Evolutionary conservation across 495 filamentous ascomycete species (phyloP), one percentile per base, ranked within the genome.

Genomic region (Lophiostoma macrostomum): DNA sequence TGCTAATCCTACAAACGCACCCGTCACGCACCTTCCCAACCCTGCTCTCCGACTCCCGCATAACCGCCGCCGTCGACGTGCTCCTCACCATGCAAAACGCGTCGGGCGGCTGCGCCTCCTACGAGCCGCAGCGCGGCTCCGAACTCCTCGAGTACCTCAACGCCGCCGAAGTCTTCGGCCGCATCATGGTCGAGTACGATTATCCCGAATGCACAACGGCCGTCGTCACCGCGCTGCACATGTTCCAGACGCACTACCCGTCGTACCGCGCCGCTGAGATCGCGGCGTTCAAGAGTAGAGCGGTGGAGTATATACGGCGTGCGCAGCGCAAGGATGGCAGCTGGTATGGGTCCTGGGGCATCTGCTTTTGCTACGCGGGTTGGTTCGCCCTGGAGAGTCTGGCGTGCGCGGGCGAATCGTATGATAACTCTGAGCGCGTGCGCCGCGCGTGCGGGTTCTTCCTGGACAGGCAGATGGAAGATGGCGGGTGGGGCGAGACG

Each of bases 171-270:
- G 91, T 98, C 0, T 98, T 98, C 64, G 94, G 91, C 13, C 79
- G 83, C 11, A 97, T 98, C 67, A 97, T 98, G 93, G 84, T 97
- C 30, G 89, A 95, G 55, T 98, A 97, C 67, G 90, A 95, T 63
- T 95, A 97, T 59, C 91, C 91, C 0, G 93, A 98, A 67, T 98
- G 94, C 70, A 97, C 93, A 1, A 96, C 94, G 1, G 91, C 93
- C 2, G 87, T 89, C 4, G 86, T 97, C n/a, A 95, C 90, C 2
- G 89, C 86, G 0, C 76, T 98, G 0, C 85, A 82, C 0, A 74
- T 91, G 4, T 98, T 97, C 74, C 77, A 78, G 53, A 81, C 86
- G 56, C 80, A 84, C 63, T 88, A 89, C 71, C 91, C 91, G 0
- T 72, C 83, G 19, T 91, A 98, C 69, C 78, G 90, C 34, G 64